Evolutionary conservation across 148 eudicot species (phyloP), one percentile per base, ranked within the genome.

Genomic region (Heliosperma pusillum): DNA sequence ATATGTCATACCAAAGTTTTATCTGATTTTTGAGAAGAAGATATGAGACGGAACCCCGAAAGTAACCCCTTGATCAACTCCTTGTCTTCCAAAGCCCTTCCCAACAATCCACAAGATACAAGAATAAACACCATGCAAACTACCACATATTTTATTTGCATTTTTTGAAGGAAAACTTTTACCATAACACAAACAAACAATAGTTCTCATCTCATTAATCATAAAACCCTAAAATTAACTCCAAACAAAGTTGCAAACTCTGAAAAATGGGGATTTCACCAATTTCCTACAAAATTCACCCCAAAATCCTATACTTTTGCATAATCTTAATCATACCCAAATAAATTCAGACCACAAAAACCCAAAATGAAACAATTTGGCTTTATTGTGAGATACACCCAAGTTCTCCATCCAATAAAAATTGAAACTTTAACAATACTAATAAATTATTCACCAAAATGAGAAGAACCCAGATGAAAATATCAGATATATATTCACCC

Each of bases 1-100:
- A 26, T 53, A 27, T 57, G 21, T 56, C 74, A 76, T 91, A 91
- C 98, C 98, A 80, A 78, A 22, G 78, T 84, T 27, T 81, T 78
- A 87, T 86, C 85, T 42, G 70, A 81, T 42, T 83, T 83, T 58
- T 70, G 73, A 36, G 82, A 72, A 80, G 69, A 72, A 42, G 83
- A 85, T 71, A 83, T 62, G 53, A 85, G 57, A 69, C 33, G 86
- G 64, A 79, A 76, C 33, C 82, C 80, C 45, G 82, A 79, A 74
- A 80, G 63, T 70, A 83, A 69, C 12, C 83, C 85, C 36, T 76
- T 71, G 17, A 75, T 80, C 72, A 77, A 62, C 56, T 42, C 77
- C 74, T 73, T 80, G 82, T 82, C 85, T 78, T 82, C 87, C 65
- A 79, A 59, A 22, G 80, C 79, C 70, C 62, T 83, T 56, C 84